Conservation (phyloP, 148 eudicot species). For the Amaranthus palmeri region DNA sequence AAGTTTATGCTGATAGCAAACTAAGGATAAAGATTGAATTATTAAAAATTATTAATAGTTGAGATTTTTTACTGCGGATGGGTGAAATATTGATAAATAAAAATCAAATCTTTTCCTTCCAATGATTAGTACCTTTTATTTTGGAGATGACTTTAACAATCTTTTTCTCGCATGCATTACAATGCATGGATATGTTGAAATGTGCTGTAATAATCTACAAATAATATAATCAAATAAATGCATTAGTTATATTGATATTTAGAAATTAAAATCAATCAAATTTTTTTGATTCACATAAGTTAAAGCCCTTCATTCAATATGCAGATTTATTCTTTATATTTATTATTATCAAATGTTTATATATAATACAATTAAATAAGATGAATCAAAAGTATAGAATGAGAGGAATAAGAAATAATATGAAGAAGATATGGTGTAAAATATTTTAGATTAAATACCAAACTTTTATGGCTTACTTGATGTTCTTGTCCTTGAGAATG, state of each 20-base stretch:
- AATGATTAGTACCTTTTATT: constrained; percentile 23
- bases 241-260: background rate
- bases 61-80: background rate
- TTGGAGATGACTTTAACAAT: constrained; percentile 32
- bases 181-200: constrained; percentile 31
- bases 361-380: too few species aligned
- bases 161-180: constrained; percentile 37
- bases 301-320: background rate
- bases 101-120: background rate
- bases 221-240: background rate
- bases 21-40: background rate
- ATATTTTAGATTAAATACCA: too few species aligned
- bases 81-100: background rate
- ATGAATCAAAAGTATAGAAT: too few species aligned
- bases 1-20: too few species aligned
- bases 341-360: too few species aligned
- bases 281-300: background rate
- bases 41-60: background rate
- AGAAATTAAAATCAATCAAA: background rate
- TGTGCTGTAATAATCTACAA: constrained; percentile 25
- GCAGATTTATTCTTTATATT: too few species aligned
- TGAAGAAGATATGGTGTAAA: too few species aligned
- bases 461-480: too few species aligned
- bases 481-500: too few species aligned
- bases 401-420: too few species aligned